Conservation (phyloP, 2,329 filamentous ascomycete species). For the Alternaria burnsii region DNA sequence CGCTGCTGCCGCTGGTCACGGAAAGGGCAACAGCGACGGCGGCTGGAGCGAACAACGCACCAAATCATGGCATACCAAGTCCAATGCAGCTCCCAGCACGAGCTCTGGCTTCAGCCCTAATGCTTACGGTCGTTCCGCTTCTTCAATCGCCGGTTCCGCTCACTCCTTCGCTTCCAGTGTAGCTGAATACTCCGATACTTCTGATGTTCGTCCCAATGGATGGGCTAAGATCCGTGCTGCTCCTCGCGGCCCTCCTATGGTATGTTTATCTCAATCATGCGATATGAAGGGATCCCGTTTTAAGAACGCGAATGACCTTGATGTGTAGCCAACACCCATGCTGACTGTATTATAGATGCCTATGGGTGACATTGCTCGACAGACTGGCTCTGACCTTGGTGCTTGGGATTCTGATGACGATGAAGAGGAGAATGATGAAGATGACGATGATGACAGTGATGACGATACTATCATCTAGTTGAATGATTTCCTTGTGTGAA, state of each 20-base stretch:
- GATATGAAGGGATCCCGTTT: too few relatives aligned
- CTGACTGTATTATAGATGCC: constrained; percentile 22
- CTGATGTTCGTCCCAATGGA: constrained; percentile 17
- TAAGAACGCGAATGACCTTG: neutral
- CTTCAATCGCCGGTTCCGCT: constrained; percentile 24
- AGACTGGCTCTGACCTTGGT: constrained; percentile 5
- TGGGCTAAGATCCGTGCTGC: constrained; percentile 44
- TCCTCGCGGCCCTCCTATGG: constrained; percentile 21
- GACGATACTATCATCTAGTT: constrained; percentile 45
- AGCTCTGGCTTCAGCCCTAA: constrained; percentile 30
- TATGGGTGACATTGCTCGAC: constrained; percentile 14
- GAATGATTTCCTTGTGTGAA: neutral
- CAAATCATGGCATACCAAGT: constrained; percentile 38
- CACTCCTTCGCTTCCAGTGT: constrained; percentile 34
- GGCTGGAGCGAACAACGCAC: constrained; percentile 24
- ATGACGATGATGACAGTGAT: constrained; percentile 49
- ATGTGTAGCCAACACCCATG: neutral
- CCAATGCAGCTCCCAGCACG: constrained; percentile 15
- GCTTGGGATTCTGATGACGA: constrained; percentile 23
- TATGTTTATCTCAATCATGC: constrained; percentile 19
- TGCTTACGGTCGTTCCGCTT: constrained; percentile 24
- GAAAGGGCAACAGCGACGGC: constrained; percentile 10
- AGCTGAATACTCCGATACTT: constrained; percentile 34
- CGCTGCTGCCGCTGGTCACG: constrained; percentile 6
- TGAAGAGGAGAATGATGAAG: constrained; percentile 56